Evolutionary conservation across 495 filamentous ascomycete species (phyloP), one percentile per base, ranked within the genome.

Genomic region (Jackrogersella minutella): DNA sequence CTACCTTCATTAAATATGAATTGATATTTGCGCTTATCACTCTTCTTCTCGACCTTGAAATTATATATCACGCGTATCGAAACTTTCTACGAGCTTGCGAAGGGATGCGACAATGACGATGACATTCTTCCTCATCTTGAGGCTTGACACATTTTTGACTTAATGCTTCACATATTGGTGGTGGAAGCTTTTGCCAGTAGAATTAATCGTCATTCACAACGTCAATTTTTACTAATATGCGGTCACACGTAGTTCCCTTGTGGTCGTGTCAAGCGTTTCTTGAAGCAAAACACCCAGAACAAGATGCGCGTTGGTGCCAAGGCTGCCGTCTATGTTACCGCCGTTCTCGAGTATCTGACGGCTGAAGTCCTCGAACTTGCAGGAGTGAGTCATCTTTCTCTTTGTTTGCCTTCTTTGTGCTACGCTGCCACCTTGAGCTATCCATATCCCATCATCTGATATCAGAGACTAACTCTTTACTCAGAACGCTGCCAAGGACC

Each of bases 261-360:
- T 77, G 95, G 95, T 80, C 96, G 95, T 90, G 93, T 99, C 75
- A 99, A 99, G 89, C 93, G 95, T 82, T 97, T 97, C 84, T 83
- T 99, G 75, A 97, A 97, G 86, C 95, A 95, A 79, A 97, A 97
- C 81, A 98, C 95, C 21, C 95, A 97, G 73, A 96, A 97, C 80
- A 98, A 98, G 86, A 98, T 97, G 93, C 94, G 95, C 82, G 96
- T 99, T 68, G 96, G 95, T 72, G 95, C 95, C 70, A 99, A 99
- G 84, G 95, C 95, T 59, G 93, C 95, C 56, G 95, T 99, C 74
- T 99, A 99, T 78, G 93, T 99, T 62, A 98, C 95, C 44, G 95
- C 95, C 19, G 95, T 99, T 46, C 90, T 99, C 53, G 95, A 99
- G 82, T 99, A 99, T 79, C 83, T 99, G 63, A 97, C 95, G 58